Conservation (phyloP, 371 early-diverging fungal species). For the Lichtheimia ramosa region DNA sequence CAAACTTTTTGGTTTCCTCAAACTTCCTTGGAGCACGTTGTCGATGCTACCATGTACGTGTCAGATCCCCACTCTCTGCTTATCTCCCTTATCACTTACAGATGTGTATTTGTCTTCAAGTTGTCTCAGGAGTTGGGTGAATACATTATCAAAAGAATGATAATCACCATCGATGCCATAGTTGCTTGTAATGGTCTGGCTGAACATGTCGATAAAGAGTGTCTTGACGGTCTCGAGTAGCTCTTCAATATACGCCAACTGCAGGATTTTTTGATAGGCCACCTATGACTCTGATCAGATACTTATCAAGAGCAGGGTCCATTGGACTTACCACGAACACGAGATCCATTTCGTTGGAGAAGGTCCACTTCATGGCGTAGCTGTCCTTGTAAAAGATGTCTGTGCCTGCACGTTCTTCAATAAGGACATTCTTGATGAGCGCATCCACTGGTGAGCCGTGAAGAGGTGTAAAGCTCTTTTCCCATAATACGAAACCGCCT, state of each 20-base stretch:
- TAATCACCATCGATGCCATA: conserved; percentile 26
- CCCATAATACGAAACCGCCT: conserved; percentile 85
- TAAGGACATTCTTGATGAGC: conserved; percentile 76
- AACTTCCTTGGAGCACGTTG: conserved; percentile 74
- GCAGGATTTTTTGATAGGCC: conserved; percentile 89
- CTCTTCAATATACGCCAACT: conserved; percentile 84
- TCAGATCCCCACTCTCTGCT: neutral
- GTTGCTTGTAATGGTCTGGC: conserved; percentile 9
- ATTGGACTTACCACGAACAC: conserved; percentile 79
- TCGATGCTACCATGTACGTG: conserved; percentile 25
- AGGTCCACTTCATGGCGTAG: conserved; percentile 81
- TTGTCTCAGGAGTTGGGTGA: conserved; percentile 35
- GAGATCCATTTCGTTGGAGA: conserved; percentile 83
- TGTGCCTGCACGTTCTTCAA: conserved; percentile 74
- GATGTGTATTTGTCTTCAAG: conserved; percentile 46
- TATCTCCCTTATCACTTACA: neutral
- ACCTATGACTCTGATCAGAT: conserved; percentile 45
- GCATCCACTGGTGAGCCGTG: conserved; percentile 67
- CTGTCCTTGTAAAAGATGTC: conserved; percentile 59
- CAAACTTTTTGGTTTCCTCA: conserved; percentile 82
- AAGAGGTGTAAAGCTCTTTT: conserved; percentile 62
- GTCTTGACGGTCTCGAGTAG: conserved; percentile 69
- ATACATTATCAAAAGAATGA: conserved; percentile 37
- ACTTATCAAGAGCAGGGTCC: neutral
- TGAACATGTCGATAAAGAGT: conserved; percentile 38